phyloP scores from a whole-genome alignment of 2,329 filamentous ascomycete species.

The Monilinia polystroma region DNA sequence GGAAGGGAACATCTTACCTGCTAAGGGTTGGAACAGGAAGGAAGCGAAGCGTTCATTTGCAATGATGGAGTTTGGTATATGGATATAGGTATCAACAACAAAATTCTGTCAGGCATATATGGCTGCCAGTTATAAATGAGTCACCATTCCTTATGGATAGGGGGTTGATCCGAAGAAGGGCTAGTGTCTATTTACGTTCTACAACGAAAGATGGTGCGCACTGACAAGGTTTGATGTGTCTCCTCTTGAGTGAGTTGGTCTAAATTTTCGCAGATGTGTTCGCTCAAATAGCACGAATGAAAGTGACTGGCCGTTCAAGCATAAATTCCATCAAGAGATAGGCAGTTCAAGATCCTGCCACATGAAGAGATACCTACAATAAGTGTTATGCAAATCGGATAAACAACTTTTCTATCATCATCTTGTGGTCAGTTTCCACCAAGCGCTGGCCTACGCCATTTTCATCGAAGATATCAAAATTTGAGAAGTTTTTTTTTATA shows the following conservation, averaged over 20 bases:
- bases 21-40: neutral
- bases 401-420: neutral
- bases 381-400: neutral
- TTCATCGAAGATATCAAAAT: no score
- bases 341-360: neutral
- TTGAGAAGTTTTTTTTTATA: no score
- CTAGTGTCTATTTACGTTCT: neutral
- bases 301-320: neutral
- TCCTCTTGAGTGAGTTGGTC: neutral
- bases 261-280: neutral
- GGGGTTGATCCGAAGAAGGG: neutral
- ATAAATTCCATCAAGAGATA: neutral
- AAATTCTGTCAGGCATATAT: neutral
- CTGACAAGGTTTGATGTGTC: neutral
- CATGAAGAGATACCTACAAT: neutral
- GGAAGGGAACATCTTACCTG: neutral
- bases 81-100: conserved; percentile 17
- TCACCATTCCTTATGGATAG: neutral
- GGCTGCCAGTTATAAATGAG: neutral
- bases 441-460: no score
- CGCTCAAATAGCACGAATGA: neutral
- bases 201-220: neutral
- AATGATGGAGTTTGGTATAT: conserved; percentile 18
- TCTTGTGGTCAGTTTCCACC: neutral
- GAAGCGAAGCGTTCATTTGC: conserved; percentile 17